phyloP scores from a whole-genome alignment of 2,329 filamentous ascomycete species.

The Xylaria arbuscula region DNA sequence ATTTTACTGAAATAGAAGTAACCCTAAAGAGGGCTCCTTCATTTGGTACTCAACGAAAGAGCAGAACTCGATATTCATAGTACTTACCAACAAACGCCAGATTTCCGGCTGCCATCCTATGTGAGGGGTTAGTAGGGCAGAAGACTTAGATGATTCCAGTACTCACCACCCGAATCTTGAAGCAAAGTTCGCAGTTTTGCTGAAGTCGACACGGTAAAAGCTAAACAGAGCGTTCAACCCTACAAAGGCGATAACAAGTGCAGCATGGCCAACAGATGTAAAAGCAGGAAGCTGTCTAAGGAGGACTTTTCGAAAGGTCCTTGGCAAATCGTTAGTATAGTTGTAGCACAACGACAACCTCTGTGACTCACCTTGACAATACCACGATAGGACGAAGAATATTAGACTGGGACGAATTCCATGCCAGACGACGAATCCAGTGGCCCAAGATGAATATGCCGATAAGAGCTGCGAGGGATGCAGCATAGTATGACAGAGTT shows the following conservation, averaged over 20 bases:
- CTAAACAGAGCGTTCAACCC: conserved; percentile 52
- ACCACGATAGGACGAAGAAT: conserved; percentile 41
- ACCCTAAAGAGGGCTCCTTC: no score
- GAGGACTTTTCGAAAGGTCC: conserved; percentile 41
- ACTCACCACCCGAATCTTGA: conserved; percentile 50
- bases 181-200: conserved; percentile 44
- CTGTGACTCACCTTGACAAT: conserved; percentile 41
- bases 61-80: neutral
- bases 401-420: conserved; percentile 34
- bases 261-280: conserved; percentile 54
- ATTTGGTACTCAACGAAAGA: neutral
- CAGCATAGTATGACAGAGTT: conserved; percentile 40
- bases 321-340: conserved; percentile 30
- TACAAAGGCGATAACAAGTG: conserved; percentile 51
- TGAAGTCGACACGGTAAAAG: conserved; percentile 46
- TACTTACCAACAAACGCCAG: conserved; percentile 46
- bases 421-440: conserved; percentile 41
- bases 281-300: conserved; percentile 53
- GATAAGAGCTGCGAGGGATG: conserved; percentile 42
- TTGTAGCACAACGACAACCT: neutral
- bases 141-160: neutral
- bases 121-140: conserved; percentile 32
- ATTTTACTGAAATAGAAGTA: neutral
- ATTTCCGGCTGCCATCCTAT: conserved; percentile 60
- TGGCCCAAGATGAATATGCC: conserved; percentile 46